Base-by-base conservation (phyloP, 2,329 filamentous ascomycete species). In the Alternaria sp. region DNA sequence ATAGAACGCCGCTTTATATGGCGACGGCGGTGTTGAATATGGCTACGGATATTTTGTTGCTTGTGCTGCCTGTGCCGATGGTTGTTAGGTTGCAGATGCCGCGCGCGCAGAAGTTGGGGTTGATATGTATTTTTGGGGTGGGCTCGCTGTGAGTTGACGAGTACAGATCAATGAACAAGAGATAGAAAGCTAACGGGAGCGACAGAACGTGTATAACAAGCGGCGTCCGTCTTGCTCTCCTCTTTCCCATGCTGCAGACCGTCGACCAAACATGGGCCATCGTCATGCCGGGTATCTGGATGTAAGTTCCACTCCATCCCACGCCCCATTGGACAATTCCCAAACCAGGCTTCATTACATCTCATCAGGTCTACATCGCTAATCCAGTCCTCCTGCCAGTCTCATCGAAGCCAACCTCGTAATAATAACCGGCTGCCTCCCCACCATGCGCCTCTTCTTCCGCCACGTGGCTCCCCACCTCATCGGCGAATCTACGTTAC, bases 361-460 rank as follows among this genome's bases (percentile, higher is more conserved):
- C n/a, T n/a, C n/a, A n/a, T n/a, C n/a, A n/a, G n/a, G n/a, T n/a
- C n/a, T n/a, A n/a, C n/a, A n/a, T n/a, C n/a, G n/a, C n/a, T n/a
- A n/a, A n/a, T n/a, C n/a, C n/a, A n/a, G n/a, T n/a, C n/a, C n/a
- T n/a, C n/a, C n/a, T n/a, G n/a, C n/a, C n/a, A n/a, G n/a, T n/a
- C 72, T 80, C 45, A 71, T 82, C 26, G 81, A 83, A 63, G 69
- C 75, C 2, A 83, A 83, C 44, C 73, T 83, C 0, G 74, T 82
- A 45, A 76, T 83, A 21, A 78, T 81, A 13, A 82, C 80, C 61
- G 80, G 77, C 8, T 78, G 79, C 6, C 76, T 82, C n/a, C 81
- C 81, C 0, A 81, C 80, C 0, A 68, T 83, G 12, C 77, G 78
- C 15, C 78, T 80, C 10, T 82, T 82, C 74, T 75, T 82, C 63